These are phyloP conservation scores for Caryopteris hybrid DNA, from an alignment of 305 asterid species.

Conservation along the genomic window DNA sequence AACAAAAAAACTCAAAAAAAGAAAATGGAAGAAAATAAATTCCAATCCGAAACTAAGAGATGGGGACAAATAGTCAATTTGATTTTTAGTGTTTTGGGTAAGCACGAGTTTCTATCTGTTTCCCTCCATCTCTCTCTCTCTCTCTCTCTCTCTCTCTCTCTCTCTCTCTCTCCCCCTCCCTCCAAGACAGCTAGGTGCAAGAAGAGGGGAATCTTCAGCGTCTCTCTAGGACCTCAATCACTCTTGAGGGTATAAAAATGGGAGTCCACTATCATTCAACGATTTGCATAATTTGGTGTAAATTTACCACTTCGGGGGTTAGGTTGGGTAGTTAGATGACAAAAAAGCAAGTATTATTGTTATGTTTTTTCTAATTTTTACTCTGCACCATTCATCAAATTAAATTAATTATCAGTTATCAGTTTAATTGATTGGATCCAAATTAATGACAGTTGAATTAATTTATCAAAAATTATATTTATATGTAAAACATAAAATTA, in stretches of 20 bases:
- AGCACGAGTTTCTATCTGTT: conserved; percentile 20
- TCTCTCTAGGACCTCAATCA: neutral
- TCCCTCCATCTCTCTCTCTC: conserved; percentile 1
- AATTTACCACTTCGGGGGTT: neutral
- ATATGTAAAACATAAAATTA: too few species aligned
- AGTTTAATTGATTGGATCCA: too few species aligned
- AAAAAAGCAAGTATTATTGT: neutral
- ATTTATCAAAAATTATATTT: too few species aligned
- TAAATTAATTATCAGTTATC: too few species aligned
- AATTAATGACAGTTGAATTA: too few species aligned
- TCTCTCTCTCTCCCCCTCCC: too few species aligned
- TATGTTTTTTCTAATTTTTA: too few species aligned
- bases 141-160: conserved; percentile 12
- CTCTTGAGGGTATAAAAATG: neutral
- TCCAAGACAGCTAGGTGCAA: neutral
- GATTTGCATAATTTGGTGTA: neutral
- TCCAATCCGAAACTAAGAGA: neutral
- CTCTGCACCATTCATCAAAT: too few species aligned
- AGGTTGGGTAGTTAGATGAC: neutral
- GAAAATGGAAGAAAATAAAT: neutral
- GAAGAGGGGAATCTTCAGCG: conserved; percentile 16
- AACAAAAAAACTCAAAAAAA: too few species aligned
- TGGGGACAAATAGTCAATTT: conserved; percentile 20
- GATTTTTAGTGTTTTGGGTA: conserved; percentile 12
- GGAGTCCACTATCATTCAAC: conserved; percentile 30